Evolutionary conservation across 2,329 filamentous ascomycete genomes (phyloP).

Genomic region (Coniochaeta sp.): DNA sequence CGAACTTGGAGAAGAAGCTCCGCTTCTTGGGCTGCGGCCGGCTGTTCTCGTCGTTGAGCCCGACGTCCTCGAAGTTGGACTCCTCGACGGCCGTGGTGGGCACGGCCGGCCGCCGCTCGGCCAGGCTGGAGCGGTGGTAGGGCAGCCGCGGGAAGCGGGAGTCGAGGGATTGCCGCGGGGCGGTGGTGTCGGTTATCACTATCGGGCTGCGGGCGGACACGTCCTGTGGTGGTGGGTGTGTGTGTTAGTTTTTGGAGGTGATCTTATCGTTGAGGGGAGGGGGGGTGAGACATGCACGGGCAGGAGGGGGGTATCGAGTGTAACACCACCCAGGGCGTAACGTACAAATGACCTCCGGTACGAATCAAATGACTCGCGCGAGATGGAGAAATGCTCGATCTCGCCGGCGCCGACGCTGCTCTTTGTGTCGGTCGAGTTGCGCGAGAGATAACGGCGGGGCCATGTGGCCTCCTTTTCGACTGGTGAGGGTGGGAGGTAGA

Average conservation of each 20-base stretch:
- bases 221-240: conserved; percentile 51
- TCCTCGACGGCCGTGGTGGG: conserved; percentile 67
- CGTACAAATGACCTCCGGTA: conserved; percentile 92
- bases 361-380: conserved; percentile 92
- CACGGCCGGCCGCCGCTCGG: conserved; percentile 43
- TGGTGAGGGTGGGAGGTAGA: conserved; percentile 93
- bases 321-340: conserved; percentile 11
- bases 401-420: conserved; percentile 54
- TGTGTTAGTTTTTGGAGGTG: conserved; percentile 5
- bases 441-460: conserved; percentile 49
- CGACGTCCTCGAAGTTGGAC: conserved; percentile 76
- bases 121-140: conserved; percentile 50
- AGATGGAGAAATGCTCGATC: conserved; percentile 91
- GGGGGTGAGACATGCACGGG: background rate
- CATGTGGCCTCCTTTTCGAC: conserved; percentile 73
- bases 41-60: conserved; percentile 63
- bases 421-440: conserved; percentile 46
- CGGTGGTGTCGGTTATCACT: conserved; percentile 44
- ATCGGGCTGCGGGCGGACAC: conserved; percentile 84
- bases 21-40: conserved; percentile 57
- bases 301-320: background rate
- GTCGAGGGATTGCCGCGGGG: conserved; percentile 74
- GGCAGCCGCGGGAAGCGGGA: conserved; percentile 59
- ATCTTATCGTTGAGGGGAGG: background rate
- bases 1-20: conserved; percentile 75